phyloP scores from a whole-genome alignment of 176 grass and related monocot species.

The Eremochloa ophiuroides region DNA sequence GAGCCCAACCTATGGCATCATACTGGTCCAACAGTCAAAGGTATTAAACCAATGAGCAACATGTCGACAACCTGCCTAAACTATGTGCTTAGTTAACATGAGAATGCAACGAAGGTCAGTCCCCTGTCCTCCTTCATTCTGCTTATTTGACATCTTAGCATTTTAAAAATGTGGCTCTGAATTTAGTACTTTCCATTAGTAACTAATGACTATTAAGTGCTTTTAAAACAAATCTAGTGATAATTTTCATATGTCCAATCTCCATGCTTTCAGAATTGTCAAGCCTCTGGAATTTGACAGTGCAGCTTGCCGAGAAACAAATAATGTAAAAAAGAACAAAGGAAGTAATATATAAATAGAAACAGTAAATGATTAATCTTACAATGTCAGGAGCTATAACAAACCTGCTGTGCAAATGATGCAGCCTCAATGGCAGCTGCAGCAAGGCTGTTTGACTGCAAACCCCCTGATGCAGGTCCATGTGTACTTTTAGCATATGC shows the following conservation, averaged over 20 bases:
- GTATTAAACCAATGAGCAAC: slow-evolving; percentile 2
- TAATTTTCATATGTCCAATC: background rate
- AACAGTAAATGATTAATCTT: background rate
- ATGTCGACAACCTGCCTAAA: slow-evolving; percentile 6
- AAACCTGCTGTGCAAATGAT: slow-evolving; percentile 96
- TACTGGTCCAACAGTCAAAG: slow-evolving; percentile 54
- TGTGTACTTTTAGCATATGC: slow-evolving; percentile 97
- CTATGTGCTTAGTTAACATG: background rate
- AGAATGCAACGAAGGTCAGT: background rate
- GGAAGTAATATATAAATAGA: background rate
- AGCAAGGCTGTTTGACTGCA: slow-evolving; percentile 82
- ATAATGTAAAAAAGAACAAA: background rate
- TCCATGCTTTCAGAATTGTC: background rate
- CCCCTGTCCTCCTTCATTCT: background rate
- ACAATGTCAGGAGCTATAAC: slow-evolving; percentile 7
- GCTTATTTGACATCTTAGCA: background rate
- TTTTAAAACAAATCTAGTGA: background rate
- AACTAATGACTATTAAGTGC: background rate
- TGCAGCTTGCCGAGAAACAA: background rate
- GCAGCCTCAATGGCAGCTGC: slow-evolving; percentile 98
- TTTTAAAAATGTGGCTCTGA: background rate
- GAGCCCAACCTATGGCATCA: slow-evolving; percentile 92
- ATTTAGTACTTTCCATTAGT: background rate
- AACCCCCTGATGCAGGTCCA: slow-evolving; percentile 62
- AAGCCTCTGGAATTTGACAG: background rate